Percentiles rank a stretch among this genome's conserved stretches.
These are phyloP conservation scores for Trichoderma harzianum DNA, from an alignment of 2,329 filamentous ascomycete genomes.

Conservation along the genomic window DNA sequence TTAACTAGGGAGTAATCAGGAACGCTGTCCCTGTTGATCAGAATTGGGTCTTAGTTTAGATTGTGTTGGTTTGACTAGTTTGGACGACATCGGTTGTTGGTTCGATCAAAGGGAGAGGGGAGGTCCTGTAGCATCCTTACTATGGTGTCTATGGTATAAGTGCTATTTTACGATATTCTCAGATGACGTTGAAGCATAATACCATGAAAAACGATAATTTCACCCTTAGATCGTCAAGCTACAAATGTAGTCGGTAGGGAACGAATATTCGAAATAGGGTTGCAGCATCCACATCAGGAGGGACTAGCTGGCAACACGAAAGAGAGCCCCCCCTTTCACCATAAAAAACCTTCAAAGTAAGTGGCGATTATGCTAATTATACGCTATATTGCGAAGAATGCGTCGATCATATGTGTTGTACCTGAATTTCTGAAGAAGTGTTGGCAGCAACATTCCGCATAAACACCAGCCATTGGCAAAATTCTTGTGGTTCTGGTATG, in stretches of 20 bases:
- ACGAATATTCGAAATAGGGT: neutral
- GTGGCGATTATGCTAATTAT: fast-evolving
- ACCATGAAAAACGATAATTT: neutral
- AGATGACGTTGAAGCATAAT: neutral
- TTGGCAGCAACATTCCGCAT: neutral
- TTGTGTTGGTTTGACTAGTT: neutral
- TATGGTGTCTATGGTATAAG: no score
- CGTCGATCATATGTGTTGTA: neutral
- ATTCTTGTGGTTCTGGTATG: neutral
- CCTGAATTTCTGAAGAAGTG: neutral
- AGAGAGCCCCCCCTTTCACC: neutral
- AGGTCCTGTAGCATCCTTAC: neutral
- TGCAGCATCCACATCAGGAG: neutral
- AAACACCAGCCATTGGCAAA: neutral
- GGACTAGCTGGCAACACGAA: neutral
- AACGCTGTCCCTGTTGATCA: neutral
- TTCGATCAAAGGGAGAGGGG: neutral
- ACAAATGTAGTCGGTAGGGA: neutral
- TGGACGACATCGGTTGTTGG: neutral
- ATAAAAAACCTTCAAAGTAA: neutral
- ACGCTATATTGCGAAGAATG: neutral
- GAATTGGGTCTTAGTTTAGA: neutral
- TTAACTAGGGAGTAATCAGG: neutral
- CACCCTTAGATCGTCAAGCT: neutral
- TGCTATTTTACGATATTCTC: neutral